phyloP scores from a whole-genome alignment of 148 eudicot species.

The Drosera capensis region DNA sequence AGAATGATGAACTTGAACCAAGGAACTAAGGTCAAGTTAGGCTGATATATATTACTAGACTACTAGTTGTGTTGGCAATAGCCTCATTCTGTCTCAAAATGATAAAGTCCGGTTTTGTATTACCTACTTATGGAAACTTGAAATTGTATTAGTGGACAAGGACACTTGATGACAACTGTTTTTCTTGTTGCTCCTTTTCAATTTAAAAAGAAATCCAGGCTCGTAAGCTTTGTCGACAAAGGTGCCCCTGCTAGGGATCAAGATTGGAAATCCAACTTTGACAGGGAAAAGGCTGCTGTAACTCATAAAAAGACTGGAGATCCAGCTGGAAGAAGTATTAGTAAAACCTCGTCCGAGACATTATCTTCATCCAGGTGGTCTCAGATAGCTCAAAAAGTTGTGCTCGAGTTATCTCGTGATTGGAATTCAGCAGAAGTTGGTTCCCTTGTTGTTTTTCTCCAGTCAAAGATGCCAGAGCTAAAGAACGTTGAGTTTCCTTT shows the following conservation, averaged over 20 bases:
- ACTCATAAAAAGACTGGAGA: slow-evolving; percentile 8
- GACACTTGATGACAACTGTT: background rate
- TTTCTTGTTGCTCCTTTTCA: background rate
- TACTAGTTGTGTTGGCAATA: no score
- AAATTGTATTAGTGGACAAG: background rate
- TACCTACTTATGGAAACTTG: no score
- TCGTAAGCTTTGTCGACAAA: slow-evolving; percentile 54
- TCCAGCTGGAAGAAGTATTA: slow-evolving; percentile 13
- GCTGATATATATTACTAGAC: no score
- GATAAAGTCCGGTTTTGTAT: no score
- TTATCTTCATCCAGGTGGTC: slow-evolving; percentile 31
- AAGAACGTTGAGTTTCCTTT: slow-evolving; percentile 28
- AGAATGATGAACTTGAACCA: no score
- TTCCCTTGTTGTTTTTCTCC: slow-evolving; percentile 52
- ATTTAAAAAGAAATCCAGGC: slow-evolving; percentile 71
- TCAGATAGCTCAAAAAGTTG: slow-evolving; percentile 45
- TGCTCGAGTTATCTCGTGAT: slow-evolving; percentile 44
- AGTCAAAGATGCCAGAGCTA: slow-evolving; percentile 40
- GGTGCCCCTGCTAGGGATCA: slow-evolving; percentile 80
- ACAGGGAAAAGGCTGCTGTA: slow-evolving; percentile 17
- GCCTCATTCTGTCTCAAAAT: no score
- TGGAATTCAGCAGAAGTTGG: slow-evolving; percentile 51
- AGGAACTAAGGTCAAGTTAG: no score
- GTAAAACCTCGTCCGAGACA: slow-evolving; percentile 14
- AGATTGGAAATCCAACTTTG: slow-evolving; percentile 27